These are phyloP conservation scores for Fimicolochytrium jonesii DNA, from an alignment of 192 early-diverging fungal species.

Conservation along the genomic window DNA sequence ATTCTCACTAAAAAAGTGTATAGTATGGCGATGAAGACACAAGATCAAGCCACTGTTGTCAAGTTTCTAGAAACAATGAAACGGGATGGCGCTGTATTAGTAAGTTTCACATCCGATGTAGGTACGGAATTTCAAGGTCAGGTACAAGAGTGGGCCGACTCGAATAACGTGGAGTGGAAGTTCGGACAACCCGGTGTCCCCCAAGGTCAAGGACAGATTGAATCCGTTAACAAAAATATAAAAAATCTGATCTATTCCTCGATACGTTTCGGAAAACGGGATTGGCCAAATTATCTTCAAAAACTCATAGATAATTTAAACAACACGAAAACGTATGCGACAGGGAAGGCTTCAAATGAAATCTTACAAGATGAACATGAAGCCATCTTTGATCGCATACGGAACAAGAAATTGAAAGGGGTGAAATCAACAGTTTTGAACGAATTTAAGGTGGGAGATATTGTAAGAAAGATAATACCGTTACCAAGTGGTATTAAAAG, in stretches of 20 bases:
- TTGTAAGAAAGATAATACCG: background rate
- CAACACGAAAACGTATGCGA: background rate
- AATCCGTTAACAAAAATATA: background rate
- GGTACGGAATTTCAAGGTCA: background rate
- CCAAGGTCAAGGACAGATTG: slow-evolving; percentile 1
- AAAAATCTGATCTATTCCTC: background rate
- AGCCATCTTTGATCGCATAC: no score
- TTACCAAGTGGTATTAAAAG: no score
- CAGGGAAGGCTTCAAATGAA: no score
- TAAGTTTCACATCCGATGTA: background rate
- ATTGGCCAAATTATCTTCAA: slow-evolving; percentile 1
- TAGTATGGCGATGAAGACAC: background rate
- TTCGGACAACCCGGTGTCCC: background rate
- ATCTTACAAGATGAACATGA: no score
- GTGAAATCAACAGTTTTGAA: no score
- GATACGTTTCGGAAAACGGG: slow-evolving; percentile 6
- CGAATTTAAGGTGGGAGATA: background rate
- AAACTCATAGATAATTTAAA: slow-evolving; percentile 8
- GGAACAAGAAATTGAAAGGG: background rate
- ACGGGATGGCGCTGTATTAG: background rate
- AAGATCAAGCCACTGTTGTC: no score
- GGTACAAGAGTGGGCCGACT: background rate
- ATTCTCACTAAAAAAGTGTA: slow-evolving; percentile 6
- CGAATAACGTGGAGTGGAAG: background rate
- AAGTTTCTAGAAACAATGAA: background rate